Conservation (phyloP, 2,329 filamentous ascomycete species). For the Aspergillus versicolor region DNA sequence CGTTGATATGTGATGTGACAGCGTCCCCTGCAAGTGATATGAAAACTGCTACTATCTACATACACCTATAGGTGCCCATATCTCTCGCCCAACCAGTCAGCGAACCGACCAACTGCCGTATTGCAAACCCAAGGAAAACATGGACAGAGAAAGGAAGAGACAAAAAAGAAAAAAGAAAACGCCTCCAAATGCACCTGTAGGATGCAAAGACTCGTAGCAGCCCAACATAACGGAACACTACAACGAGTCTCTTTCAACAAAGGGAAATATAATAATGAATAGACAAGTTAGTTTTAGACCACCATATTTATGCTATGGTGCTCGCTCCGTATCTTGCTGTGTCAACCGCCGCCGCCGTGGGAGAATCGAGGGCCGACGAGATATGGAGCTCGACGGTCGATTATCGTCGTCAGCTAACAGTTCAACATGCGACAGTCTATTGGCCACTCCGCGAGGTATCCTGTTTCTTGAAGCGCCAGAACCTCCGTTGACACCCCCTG, state of each 20-base stretch:
- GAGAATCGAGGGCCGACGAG: slow-evolving; percentile 36
- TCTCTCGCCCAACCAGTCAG: not conserved
- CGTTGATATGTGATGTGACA: not conserved
- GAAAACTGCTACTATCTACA: slow-evolving; percentile 14
- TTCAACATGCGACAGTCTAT: slow-evolving; percentile 38
- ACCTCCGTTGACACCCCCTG: slow-evolving; percentile 31
- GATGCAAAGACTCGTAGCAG: slow-evolving; percentile 21
- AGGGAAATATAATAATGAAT: slow-evolving; percentile 1
- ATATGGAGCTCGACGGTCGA: slow-evolving; percentile 31
- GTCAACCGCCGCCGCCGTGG: slow-evolving; percentile 39
- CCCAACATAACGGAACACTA: not conserved
- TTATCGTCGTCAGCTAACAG: slow-evolving; percentile 39
- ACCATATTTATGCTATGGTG: slow-evolving; percentile 19
- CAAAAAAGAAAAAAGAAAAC: slow-evolving; percentile 8
- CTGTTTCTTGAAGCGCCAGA: slow-evolving; percentile 34
- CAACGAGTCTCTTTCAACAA: not conserved
- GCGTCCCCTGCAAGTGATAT: not conserved
- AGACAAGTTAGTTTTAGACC: not conserved
- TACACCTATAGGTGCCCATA: not conserved
- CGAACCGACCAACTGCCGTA: not conserved
- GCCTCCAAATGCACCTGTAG: slow-evolving; percentile 21
- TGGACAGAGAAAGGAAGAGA: slow-evolving; percentile 8
- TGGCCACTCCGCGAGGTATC: slow-evolving; percentile 37
- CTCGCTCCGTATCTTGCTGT: slow-evolving; percentile 39
- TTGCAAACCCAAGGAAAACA: slow-evolving; percentile 6